phyloP scores from a whole-genome alignment of 129 eudicot genomes.

The Flaveria robusta region DNA sequence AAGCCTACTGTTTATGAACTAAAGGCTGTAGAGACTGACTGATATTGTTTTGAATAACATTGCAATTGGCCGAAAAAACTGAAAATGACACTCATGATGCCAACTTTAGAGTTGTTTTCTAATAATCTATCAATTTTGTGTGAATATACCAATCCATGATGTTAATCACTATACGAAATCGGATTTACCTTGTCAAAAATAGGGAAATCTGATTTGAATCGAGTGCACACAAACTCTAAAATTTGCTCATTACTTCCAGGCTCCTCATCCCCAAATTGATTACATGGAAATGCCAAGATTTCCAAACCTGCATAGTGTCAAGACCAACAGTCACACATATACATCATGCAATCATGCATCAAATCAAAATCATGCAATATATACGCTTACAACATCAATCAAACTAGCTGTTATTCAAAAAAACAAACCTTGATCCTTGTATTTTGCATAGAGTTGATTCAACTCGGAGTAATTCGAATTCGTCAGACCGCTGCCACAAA shows the following conservation, averaged over 20 bases:
- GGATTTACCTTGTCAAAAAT: constrained; percentile 68
- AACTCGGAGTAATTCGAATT: constrained; percentile 83
- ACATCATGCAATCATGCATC: constrained; percentile 10
- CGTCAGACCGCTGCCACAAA: constrained; percentile 73
- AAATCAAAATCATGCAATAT: constrained; percentile 8
- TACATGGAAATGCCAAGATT: constrained; percentile 91
- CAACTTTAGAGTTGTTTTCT: constrained; percentile 1
- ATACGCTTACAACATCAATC: not conserved
- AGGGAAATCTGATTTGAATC: constrained; percentile 83
- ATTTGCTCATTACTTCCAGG: constrained; percentile 80
- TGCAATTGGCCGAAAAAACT: not conserved
- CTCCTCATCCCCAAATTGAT: constrained; percentile 90
- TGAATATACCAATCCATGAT: not conserved
- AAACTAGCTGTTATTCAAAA: not conserved
- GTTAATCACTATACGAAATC: not conserved
- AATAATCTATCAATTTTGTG: not conserved
- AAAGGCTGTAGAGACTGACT: not conserved
- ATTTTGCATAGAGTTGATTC: constrained; percentile 66
- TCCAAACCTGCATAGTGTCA: constrained; percentile 54
- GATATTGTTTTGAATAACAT: not conserved
- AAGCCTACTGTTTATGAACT: not conserved
- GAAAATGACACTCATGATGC: not conserved
- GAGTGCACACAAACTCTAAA: constrained; percentile 78
- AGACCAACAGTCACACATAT: not conserved
- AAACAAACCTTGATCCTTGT: constrained; percentile 73